Evolutionary conservation across 2,329 filamentous ascomycete species (phyloP), one percentile per base, ranked within the genome.

Genomic region (Ceratocystis destructans): DNA sequence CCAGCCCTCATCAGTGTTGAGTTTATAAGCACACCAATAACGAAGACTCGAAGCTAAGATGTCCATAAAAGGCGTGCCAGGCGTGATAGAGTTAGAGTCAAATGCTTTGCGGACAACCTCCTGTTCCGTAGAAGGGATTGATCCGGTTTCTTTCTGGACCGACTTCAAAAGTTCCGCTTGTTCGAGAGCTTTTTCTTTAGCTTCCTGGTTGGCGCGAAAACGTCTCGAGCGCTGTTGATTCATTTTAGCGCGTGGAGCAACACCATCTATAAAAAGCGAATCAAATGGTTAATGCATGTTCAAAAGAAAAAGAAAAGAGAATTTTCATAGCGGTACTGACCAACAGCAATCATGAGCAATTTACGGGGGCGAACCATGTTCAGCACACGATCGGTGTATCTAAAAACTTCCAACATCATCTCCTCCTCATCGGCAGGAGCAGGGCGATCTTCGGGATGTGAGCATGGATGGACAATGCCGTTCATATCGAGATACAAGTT

Each of bases 401-500:
- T 90, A 80, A 99, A 99, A 69, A 99, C 87, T 73, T 95, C 95
- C 72, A 96, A 75, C 94, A 99, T 99, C 94, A 99, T 99, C 78
- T 97, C 94, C 75, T 96, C 90, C 78, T 99, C 94, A 69, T 94
- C 93, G 73, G 87, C 88, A 10, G 94, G 94, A 3, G 94, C 85
- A 1, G 94, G 91, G 69, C 86, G 85, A 73, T 97, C 93, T 75
- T 99, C 94, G 0, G 94, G 94, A 77, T 99, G 94, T 61, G 93
- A 96, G 78, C 94, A 99, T 41, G 95, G 95, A 79, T 99, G 94
- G 46, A 99, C 94, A 71, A 99, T 99, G 74, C 94, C 95, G 76
- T 99, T 99, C 93, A 99, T 97, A 73, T 99, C 94, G 69, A 99
- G 84, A 74, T 99, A 99, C 5, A 99, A 80, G 73, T 99, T 99